Conservation (phyloP, 2,329 filamentous ascomycete species). For the Ophiostoma quercus region DNA sequence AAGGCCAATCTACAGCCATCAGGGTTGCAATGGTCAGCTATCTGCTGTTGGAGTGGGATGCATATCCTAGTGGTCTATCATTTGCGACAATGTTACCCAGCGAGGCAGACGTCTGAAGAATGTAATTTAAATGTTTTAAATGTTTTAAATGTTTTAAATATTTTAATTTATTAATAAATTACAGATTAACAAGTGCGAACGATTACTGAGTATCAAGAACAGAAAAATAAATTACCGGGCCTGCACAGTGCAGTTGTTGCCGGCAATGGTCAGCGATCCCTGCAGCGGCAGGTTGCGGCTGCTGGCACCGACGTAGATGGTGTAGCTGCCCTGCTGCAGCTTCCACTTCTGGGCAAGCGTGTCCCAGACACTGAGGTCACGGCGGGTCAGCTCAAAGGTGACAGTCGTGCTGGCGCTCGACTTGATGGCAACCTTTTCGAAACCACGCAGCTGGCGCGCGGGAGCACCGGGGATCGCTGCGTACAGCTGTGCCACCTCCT, state of each 20-base stretch:
- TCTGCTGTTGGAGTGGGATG: too few relatives aligned
- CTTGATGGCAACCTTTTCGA: constrained; percentile 54
- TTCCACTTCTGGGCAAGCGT: constrained; percentile 56
- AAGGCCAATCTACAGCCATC: not conserved
- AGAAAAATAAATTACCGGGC: not conserved
- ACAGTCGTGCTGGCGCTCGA: constrained; percentile 42
- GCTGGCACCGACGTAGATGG: constrained; percentile 41
- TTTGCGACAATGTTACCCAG: too few relatives aligned
- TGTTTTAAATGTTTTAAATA: not conserved
- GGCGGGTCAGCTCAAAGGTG: constrained; percentile 51
- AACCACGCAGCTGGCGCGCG: constrained; percentile 57
- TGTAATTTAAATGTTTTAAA: too few relatives aligned
- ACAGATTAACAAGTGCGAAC: not conserved
- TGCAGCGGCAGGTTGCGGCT: constrained; percentile 40
- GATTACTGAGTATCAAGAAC: not conserved
- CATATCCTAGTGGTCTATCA: too few relatives aligned
- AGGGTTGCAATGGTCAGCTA: too few relatives aligned
- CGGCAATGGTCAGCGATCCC: constrained; percentile 34
- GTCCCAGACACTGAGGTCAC: constrained; percentile 65
- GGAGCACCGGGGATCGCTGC: constrained; percentile 44
- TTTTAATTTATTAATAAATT: not conserved
- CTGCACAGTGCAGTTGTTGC: not conserved
- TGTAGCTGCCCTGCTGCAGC: constrained; percentile 41
- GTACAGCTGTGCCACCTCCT: constrained; percentile 45
- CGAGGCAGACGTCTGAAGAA: too few relatives aligned